These are phyloP conservation scores for Aspergillus funiculosus DNA, from an alignment of 495 filamentous ascomycete genomes.

Conservation along the genomic window DNA sequence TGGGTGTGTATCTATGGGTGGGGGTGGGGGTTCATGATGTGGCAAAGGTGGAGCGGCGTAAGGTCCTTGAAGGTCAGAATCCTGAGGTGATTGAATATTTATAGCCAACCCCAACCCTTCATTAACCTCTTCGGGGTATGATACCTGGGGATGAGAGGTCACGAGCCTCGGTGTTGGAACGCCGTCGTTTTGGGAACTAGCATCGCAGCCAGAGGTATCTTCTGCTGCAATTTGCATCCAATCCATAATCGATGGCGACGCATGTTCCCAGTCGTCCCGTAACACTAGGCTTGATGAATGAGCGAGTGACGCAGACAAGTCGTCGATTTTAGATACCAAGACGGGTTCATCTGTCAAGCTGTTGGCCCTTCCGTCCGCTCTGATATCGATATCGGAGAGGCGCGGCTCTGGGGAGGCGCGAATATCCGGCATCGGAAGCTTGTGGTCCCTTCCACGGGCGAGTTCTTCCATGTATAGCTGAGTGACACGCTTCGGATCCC, in stretches of 20 bases:
- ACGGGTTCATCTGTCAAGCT: slow-evolving; percentile 37
- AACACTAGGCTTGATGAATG: slow-evolving; percentile 42
- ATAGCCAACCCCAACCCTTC: slow-evolving; percentile 36
- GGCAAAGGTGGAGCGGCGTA: slow-evolving; percentile 36
- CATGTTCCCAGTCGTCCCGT: slow-evolving; percentile 49
- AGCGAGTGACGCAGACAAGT: slow-evolving; percentile 13
- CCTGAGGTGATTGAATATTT: slow-evolving; percentile 28
- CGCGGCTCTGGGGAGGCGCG: slow-evolving; percentile 20
- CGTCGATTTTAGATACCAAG: slow-evolving; percentile 27
- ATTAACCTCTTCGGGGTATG: slow-evolving; percentile 11
- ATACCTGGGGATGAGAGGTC: slow-evolving; percentile 7
- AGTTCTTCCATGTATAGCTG: slow-evolving; percentile 51
- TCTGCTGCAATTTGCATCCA: slow-evolving; percentile 48
- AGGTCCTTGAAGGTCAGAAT: slow-evolving; percentile 22
- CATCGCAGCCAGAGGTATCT: slow-evolving; percentile 30
- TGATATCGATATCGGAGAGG: slow-evolving; percentile 6
- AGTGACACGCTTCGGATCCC: slow-evolving; percentile 49
- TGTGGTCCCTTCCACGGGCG: slow-evolving; percentile 31
- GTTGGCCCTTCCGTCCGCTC: slow-evolving; percentile 18
- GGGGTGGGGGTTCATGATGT: slow-evolving; percentile 33
- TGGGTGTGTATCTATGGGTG: slow-evolving; percentile 16
- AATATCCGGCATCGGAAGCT: slow-evolving; percentile 18
- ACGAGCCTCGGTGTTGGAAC: slow-evolving; percentile 25
- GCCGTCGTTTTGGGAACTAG: slow-evolving; percentile 21
- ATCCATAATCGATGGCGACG: slow-evolving; percentile 51